A percentile compares a stretch with the other conserved stretches of the same genome.
Evolutionary conservation across 352 stramenopile genomes (phyloP).

Genomic region (Phytophthora pluvialis): DNA sequence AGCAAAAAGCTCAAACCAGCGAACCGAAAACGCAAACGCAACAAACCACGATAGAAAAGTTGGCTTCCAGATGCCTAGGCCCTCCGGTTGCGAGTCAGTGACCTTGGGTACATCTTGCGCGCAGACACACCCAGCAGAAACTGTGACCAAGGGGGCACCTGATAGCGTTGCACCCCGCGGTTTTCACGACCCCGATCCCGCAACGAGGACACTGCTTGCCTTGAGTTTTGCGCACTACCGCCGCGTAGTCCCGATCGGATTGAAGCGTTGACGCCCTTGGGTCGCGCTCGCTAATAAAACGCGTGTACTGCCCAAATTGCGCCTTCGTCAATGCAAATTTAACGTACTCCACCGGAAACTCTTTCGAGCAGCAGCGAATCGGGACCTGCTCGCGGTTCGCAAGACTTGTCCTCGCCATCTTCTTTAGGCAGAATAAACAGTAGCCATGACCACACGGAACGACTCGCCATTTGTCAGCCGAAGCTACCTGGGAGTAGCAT

Average conservation of each 20-base stretch:
- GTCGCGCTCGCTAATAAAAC: slow-evolving; percentile 51
- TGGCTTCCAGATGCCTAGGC: too few species aligned
- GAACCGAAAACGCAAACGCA: too few species aligned
- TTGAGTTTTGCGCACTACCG: slow-evolving; percentile 32
- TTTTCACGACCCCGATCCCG: slow-evolving; percentile 61
- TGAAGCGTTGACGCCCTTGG: slow-evolving; percentile 42
- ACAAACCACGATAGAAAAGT: too few species aligned
- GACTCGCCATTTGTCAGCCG: slow-evolving; percentile 10
- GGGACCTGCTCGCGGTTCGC: slow-evolving; percentile 36
- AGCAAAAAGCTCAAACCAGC: too few species aligned
- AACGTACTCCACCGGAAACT: slow-evolving; percentile 49
- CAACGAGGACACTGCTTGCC: slow-evolving; percentile 69
- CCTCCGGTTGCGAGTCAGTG: too few species aligned
- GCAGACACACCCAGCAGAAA: slow-evolving; percentile 52
- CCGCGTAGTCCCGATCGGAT: slow-evolving; percentile 60
- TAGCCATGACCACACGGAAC: slow-evolving; percentile 49
- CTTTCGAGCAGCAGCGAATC: slow-evolving; percentile 48
- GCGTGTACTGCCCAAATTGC: slow-evolving; percentile 29
- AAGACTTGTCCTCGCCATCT: slow-evolving; percentile 45
- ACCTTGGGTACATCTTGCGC: slow-evolving; percentile 24
- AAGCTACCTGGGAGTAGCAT: slow-evolving; percentile 26
- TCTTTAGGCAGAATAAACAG: slow-evolving; percentile 43
- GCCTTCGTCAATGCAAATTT: slow-evolving; percentile 18
- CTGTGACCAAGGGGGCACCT: slow-evolving; percentile 39
- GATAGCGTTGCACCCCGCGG: slow-evolving; percentile 58